Base-by-base conservation (phyloP, 2,329 filamentous ascomycete genomes). In the Fonsecaea multimorphosa region DNA sequence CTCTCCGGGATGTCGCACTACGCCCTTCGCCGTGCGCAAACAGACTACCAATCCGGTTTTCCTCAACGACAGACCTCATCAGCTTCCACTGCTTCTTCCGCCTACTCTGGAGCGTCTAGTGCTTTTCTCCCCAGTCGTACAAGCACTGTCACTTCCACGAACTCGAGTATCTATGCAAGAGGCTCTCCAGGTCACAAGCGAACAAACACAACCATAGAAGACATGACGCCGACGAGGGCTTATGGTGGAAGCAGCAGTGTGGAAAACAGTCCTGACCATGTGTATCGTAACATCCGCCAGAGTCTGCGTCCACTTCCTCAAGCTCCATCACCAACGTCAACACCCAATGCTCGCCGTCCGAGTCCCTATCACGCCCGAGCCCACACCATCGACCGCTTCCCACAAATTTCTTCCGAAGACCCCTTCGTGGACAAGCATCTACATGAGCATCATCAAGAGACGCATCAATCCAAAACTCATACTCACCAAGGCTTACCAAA, bases 251-350 rank as follows among this genome's bases (percentile, higher is more conserved):
- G 60, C 78, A 80, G 71, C 78, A 78, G 75, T 8, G 76, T 72
- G 40, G 68, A 78, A 63, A 77, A 80, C 38, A 84, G 79, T 67
- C 82, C 86, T n/a, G 86, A 87, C 36, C 87, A 86, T 71, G 83
- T 89, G 68, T 93, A 92, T 74, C 87, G 86, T 71, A 89, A 85
- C 71, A 85, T 90, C 66, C 89, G 92, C 60, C 90, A 91, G 74
- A 93, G 91, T 24, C 81, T 96, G 66, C 87, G 92, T 56, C 91
- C 91, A 27, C 83, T 93, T 6, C 86, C 89, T 2, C 90, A 91
- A 74, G 82, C 86, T 0, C 89, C 90, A 2, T 85, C 82, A 61
- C 69, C 80, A 11, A 76, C 80, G 40, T 76, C 82, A 14, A 76
- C 80, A 52, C 76, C 83, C 31, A 66, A 70, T 24, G 63, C 68